Percentiles rank a stretch among this genome's conserved stretches.
These are phyloP conservation scores for Rhodomyrtus psidioides DNA, from an alignment of 441 rosid genomes.

Conservation along the genomic window DNA sequence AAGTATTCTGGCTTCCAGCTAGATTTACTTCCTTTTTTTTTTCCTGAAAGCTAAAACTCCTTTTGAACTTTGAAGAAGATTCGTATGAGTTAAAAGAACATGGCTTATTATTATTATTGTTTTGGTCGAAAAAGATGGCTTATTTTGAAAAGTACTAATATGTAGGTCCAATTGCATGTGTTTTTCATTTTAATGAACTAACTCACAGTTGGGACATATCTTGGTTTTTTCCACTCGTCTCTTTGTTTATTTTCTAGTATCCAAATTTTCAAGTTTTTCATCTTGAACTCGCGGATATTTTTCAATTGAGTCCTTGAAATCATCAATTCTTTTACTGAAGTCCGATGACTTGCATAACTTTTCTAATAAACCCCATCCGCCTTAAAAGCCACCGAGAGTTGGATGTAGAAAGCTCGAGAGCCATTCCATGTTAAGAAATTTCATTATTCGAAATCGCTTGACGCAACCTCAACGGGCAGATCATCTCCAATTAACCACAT, in stretches of 20 bases:
- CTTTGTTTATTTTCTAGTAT: background rate
- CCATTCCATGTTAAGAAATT: background rate
- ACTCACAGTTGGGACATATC: background rate
- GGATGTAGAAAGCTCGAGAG: background rate
- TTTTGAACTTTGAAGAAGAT: background rate
- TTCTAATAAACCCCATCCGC: background rate
- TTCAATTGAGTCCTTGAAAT: background rate
- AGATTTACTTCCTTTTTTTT: background rate
- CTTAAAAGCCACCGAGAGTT: background rate
- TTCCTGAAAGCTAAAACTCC: background rate
- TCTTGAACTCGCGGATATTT: background rate
- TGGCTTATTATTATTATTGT: too few relatives aligned
- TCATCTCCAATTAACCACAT: background rate
- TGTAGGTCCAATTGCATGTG: background rate
- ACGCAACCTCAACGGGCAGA: accelerated
- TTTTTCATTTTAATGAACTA: background rate
- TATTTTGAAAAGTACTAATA: background rate
- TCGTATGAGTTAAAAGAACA: accelerated
- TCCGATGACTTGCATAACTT: background rate
- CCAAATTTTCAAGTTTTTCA: background rate
- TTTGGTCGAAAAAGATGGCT: too few relatives aligned
- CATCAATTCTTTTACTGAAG: background rate
- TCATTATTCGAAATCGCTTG: background rate
- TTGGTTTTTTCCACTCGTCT: background rate
- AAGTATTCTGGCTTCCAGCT: background rate